Evolutionary conservation across 768 basidiomycete genomes (phyloP).

Genomic region (Lyophyllum atratum): DNA sequence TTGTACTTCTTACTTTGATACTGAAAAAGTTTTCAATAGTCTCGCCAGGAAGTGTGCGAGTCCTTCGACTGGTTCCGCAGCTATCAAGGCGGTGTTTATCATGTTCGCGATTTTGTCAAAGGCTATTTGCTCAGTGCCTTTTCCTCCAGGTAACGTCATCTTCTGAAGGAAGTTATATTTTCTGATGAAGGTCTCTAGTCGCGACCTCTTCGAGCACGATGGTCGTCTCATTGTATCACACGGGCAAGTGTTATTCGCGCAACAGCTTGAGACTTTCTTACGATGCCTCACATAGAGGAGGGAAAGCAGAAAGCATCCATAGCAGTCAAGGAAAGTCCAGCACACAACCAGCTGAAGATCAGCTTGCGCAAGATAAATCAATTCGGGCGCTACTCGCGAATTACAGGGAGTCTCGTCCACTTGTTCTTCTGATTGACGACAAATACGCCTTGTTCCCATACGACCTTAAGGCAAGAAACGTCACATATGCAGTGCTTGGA

Average conservation of each 20-base stretch:
- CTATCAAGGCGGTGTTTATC: conserved; percentile 84
- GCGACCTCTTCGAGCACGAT: conserved; percentile 63
- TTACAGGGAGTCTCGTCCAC: conserved; percentile 51
- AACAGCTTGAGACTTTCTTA: neutral
- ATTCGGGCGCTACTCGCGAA: conserved; percentile 69
- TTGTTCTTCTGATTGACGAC: conserved; percentile 75
- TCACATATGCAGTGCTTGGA: conserved; percentile 58
- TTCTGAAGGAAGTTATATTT: neutral
- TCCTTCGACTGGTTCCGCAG: conserved; percentile 72
- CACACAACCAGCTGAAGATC: conserved; percentile 58
- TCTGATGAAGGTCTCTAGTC: conserved; percentile 41
- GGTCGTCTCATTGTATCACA: conserved; percentile 83
- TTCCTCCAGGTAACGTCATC: conserved; percentile 54
- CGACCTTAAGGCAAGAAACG: conserved; percentile 51
- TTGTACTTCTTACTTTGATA: neutral
- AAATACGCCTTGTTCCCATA: conserved; percentile 75
- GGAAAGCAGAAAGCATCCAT: conserved; percentile 62
- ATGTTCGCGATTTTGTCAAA: conserved; percentile 55
- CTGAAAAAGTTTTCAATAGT: conserved; percentile 39
- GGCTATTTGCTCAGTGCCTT: conserved; percentile 80
- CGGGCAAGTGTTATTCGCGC: conserved; percentile 52
- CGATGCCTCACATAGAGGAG: conserved; percentile 40
- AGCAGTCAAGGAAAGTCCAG: conserved; percentile 39
- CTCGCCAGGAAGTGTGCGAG: conserved; percentile 85
- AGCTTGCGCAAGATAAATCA: conserved; percentile 67